These are phyloP conservation scores for Crucihimalaya himalaica DNA, from an alignment of 345 rosid species.

Conservation along the genomic window DNA sequence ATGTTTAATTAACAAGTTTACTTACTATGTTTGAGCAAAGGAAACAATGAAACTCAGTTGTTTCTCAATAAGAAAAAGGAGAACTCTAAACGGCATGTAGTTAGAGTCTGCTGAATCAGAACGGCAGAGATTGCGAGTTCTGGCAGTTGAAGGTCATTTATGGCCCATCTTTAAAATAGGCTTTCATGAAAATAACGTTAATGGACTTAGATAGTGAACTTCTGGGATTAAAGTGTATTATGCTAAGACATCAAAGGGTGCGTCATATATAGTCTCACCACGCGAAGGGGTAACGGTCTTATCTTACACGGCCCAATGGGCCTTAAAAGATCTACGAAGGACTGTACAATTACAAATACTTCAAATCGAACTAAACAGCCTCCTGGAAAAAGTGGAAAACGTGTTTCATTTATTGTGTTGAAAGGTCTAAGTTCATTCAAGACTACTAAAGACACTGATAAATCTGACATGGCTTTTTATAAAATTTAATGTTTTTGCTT, in stretches of 20 bases:
- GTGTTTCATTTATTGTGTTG: not conserved
- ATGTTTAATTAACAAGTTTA: not conserved
- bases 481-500: not conserved
- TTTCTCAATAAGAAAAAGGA: not conserved
- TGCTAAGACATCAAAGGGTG: not conserved
- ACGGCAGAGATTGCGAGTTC: not conserved
- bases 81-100: slow-evolving; percentile 20
- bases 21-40: not conserved
- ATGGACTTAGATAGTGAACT: not conserved
- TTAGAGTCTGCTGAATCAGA: not conserved
- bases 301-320: not conserved
- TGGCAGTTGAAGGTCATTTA: not conserved
- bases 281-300: not conserved
- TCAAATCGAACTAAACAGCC: not conserved
- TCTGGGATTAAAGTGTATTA: not conserved
- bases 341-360: not conserved
- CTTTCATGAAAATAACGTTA: not conserved
- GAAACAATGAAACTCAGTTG: not conserved
- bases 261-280: not conserved
- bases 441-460: not conserved
- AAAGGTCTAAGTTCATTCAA: slow-evolving; percentile 4
- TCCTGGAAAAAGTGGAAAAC: slow-evolving; percentile 2
- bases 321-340: not conserved
- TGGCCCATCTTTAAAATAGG: slow-evolving; percentile 6
- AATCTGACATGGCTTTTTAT: not conserved